Conservation (phyloP, 345 rosid species). For the Melastoma malabathricum region DNA sequence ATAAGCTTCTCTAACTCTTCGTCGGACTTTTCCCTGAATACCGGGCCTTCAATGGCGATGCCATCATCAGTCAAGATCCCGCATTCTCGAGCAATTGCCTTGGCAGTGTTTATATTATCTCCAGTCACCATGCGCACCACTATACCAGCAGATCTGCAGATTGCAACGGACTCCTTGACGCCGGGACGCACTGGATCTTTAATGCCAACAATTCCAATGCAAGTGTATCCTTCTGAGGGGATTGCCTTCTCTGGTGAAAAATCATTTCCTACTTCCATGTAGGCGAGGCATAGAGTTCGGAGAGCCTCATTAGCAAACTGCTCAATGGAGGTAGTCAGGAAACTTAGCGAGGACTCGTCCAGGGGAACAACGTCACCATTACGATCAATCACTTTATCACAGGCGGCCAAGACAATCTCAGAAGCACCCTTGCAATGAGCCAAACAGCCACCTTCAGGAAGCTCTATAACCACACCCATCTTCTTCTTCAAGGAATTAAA, state of each 20-base stretch:
- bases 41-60: conserved; percentile 54
- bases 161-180: conserved; percentile 71
- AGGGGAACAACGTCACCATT: conserved; percentile 69
- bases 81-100: conserved; percentile 84
- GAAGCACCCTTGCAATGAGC: conserved; percentile 89
- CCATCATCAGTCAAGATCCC: conserved; percentile 61
- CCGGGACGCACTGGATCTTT: conserved; percentile 85
- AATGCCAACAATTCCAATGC: conserved; percentile 72
- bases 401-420: conserved; percentile 60
- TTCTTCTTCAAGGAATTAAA: conserved; percentile 78
- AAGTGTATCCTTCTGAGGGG: conserved; percentile 48
- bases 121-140: conserved; percentile 82
- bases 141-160: conserved; percentile 76
- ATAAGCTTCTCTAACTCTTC: conserved; percentile 49
- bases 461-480: conserved; percentile 76
- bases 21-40: conserved; percentile 34
- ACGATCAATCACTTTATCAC: conserved; percentile 54
- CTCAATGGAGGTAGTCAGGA: conserved; percentile 45
- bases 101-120: conserved; percentile 77
- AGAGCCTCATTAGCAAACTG: conserved; percentile 82
- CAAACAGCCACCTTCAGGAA: conserved; percentile 44
- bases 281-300: conserved; percentile 89
- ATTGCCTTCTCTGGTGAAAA: conserved; percentile 37
- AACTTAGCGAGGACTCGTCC: conserved; percentile 29
- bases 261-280: conserved; percentile 44